phyloP scores from a whole-genome alignment of 2,329 filamentous ascomycete genomes.

The Colletotrichum siamense region DNA sequence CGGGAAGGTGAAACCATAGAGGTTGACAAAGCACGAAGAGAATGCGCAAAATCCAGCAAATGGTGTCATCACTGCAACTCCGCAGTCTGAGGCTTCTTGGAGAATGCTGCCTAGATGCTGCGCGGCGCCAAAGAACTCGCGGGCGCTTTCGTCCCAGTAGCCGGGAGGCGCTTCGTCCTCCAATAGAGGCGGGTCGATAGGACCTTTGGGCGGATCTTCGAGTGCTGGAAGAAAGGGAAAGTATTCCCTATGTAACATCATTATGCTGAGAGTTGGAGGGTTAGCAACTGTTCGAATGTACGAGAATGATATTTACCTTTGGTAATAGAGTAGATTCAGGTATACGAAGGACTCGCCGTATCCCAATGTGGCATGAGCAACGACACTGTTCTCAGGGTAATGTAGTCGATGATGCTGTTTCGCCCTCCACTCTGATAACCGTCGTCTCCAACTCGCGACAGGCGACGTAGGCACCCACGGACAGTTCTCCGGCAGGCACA shows the following conservation, averaged over 20 bases:
- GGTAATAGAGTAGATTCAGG: constrained; percentile 48
- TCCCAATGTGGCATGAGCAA: constrained; percentile 42
- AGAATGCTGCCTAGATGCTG: constrained; percentile 40
- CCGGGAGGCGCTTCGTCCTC: constrained; percentile 40
- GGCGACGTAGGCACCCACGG: constrained; percentile 42
- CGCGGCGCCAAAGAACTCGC: constrained; percentile 39
- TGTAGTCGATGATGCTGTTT: constrained; percentile 39
- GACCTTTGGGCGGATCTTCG: constrained; percentile 38
- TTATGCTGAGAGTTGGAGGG: constrained; percentile 28
- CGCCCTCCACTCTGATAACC: constrained; percentile 39
- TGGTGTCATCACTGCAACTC: constrained; percentile 41
- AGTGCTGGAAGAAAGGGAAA: constrained; percentile 46
- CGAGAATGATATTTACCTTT: constrained; percentile 34
- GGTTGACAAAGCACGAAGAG: constrained; percentile 46
- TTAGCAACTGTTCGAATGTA: background rate
- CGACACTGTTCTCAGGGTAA: constrained; percentile 41
- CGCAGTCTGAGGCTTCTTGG: constrained; percentile 41
- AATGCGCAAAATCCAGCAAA: constrained; percentile 53
- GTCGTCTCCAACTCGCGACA: constrained; percentile 35
- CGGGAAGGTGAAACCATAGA: constrained; percentile 44
- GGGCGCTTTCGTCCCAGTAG: constrained; percentile 45
- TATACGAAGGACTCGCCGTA: constrained; percentile 47
- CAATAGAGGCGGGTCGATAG: constrained; percentile 43
- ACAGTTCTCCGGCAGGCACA: constrained; percentile 42
- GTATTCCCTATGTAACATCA: constrained; percentile 50